Percentiles rank a stretch among this genome's conserved stretches.
These are phyloP conservation scores for Phoma sp. DNA, from an alignment of 2,329 filamentous ascomycete genomes.

Conservation along the genomic window DNA sequence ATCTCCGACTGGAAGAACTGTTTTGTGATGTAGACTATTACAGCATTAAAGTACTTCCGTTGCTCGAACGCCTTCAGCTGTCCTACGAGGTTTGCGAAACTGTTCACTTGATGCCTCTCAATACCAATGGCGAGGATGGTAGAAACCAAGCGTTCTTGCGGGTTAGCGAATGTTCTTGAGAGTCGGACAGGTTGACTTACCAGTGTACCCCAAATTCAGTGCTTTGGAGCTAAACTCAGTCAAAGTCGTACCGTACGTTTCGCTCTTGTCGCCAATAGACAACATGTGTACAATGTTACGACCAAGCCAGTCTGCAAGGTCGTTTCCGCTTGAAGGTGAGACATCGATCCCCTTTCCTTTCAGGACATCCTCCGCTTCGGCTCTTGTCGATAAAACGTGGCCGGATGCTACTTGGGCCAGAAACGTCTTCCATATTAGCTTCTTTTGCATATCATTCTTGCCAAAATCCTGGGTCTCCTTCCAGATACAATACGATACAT, in stretches of 20 bases:
- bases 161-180: not conserved
- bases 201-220: slow-evolving; percentile 75
- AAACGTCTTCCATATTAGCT: slow-evolving; percentile 69
- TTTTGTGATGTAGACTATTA: slow-evolving; percentile 36
- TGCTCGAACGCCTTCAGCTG: slow-evolving; percentile 59
- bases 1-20: slow-evolving; percentile 24
- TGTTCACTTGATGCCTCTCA: slow-evolving; percentile 11
- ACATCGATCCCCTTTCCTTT: slow-evolving; percentile 42
- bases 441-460: slow-evolving; percentile 54
- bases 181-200: slow-evolving; percentile 41
- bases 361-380: slow-evolving; percentile 64
- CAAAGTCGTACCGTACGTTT: slow-evolving; percentile 40
- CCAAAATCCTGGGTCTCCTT: slow-evolving; percentile 52
- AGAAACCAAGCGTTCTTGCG: slow-evolving; percentile 31
- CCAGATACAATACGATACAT: slow-evolving; percentile 55
- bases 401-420: slow-evolving; percentile 66
- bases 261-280: slow-evolving; percentile 45
- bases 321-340: slow-evolving; percentile 71
- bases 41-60: slow-evolving; percentile 50
- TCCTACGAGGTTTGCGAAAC: slow-evolving; percentile 49
- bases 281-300: slow-evolving; percentile 64
- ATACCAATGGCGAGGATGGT: slow-evolving; percentile 28
- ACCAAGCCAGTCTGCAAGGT: slow-evolving; percentile 77
- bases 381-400: slow-evolving; percentile 64
- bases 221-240: slow-evolving; percentile 63